phyloP scores from a whole-genome alignment of 228 moss, liverwort and hornwort species.

The Sphagnum magellanicum region DNA sequence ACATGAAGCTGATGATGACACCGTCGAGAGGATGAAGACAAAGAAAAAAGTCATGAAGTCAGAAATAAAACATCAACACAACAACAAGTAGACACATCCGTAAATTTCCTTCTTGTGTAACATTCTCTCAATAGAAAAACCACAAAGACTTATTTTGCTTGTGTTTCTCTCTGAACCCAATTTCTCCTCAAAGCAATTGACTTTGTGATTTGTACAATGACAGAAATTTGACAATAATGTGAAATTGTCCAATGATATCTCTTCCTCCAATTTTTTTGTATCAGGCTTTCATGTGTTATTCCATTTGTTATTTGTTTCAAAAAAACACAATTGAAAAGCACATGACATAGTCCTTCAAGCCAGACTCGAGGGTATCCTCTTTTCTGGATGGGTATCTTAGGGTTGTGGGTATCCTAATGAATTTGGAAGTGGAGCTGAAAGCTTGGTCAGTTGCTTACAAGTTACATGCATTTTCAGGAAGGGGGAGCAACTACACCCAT shows the following conservation, averaged over 20 bases:
- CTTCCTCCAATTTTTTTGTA: background rate
- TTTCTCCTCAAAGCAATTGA: too few relatives aligned
- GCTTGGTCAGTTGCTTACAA: background rate
- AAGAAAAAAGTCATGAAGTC: constrained; percentile 13
- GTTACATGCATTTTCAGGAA: constrained; percentile 16
- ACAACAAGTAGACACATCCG: constrained; percentile 9
- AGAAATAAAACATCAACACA: constrained; percentile 22
- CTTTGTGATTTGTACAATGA: too few relatives aligned
- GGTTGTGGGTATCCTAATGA: too few relatives aligned
- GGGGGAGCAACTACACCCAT: constrained; percentile 17
- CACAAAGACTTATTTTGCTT: background rate
- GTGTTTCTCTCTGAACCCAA: background rate
- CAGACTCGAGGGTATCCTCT: background rate
- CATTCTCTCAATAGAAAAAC: background rate
- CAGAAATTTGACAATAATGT: too few relatives aligned
- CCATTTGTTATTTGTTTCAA: too few relatives aligned
- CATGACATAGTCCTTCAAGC: background rate
- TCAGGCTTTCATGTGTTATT: background rate
- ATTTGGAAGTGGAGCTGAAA: background rate
- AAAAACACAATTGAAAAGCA: background rate
- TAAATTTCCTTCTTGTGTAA: constrained; percentile 31
- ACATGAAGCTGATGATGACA: constrained; percentile 19
- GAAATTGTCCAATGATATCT: too few relatives aligned
- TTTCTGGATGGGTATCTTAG: background rate
- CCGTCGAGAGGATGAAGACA: constrained; percentile 16